Evolutionary conservation across 2,329 filamentous ascomycete genomes (phyloP).

Genomic region (Pestalotiopsis sp.): DNA sequence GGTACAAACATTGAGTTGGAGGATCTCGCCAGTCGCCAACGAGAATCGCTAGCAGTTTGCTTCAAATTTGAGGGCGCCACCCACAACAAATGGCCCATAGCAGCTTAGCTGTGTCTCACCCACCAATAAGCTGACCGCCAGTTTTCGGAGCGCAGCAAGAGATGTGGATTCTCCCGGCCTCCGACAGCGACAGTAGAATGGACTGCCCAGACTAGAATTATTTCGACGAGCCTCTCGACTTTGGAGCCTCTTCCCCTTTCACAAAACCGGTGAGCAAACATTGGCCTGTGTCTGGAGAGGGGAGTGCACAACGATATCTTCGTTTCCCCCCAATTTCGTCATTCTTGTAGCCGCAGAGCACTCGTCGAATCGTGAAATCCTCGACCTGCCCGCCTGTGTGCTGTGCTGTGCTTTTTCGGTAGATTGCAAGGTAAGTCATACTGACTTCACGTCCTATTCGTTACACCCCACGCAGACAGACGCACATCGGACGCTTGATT

Average conservation of each 20-base stretch:
- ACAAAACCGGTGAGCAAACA: neutral
- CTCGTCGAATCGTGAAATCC: neutral
- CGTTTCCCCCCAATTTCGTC: neutral
- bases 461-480: neutral
- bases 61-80: constrained; percentile 8
- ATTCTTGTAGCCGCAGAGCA: neutral
- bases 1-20: neutral
- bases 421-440: constrained; percentile 2
- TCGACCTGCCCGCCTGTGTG: neutral
- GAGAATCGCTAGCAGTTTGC: neutral
- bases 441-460: neutral
- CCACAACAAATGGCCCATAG: neutral
- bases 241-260: neutral
- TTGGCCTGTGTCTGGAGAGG: constrained; percentile 7
- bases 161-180: constrained; percentile 1
- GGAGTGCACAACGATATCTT: neutral
- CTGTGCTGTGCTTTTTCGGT: neutral
- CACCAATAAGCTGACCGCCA: constrained; percentile 9
- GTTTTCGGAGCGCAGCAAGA: constrained; percentile 10
- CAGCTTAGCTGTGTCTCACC: neutral
- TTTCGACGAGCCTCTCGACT: neutral
- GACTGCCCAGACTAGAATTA: neutral
- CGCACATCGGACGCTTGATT: neutral
- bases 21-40: neutral
- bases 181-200: neutral